These are phyloP conservation scores for Ophiocordyceps sinensis DNA, from an alignment of 2,329 filamentous ascomycete genomes.

Conservation along the genomic window DNA sequence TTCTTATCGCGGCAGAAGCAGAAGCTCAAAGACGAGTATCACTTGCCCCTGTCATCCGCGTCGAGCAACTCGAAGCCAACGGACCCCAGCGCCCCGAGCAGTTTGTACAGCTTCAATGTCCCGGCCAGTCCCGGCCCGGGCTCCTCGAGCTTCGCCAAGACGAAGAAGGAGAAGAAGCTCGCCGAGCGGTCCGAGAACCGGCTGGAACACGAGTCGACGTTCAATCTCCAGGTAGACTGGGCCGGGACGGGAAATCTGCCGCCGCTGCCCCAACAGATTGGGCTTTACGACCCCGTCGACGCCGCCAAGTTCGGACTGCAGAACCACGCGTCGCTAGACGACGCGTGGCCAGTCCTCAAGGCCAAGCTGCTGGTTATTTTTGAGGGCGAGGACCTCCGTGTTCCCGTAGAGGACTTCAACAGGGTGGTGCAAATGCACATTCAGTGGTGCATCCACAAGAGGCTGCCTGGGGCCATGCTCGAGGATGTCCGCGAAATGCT, in stretches of 20 bases:
- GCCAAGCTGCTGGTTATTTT: constrained; percentile 65
- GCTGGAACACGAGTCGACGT: constrained; percentile 36
- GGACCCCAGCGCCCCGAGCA: constrained; percentile 60
- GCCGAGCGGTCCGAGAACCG: constrained; percentile 45
- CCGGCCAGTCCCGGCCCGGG: constrained; percentile 57
- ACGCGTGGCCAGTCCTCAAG: constrained; percentile 71
- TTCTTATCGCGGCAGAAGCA: constrained; percentile 69
- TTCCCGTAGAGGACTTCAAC: constrained; percentile 78
- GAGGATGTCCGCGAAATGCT: constrained; percentile 67
- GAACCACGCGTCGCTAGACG: constrained; percentile 57
- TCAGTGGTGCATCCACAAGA: constrained; percentile 60
- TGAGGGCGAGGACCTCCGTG: constrained; percentile 62
- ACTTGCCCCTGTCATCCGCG: constrained; percentile 59
- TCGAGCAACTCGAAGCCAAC: constrained; percentile 64
- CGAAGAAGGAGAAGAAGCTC: constrained; percentile 74
- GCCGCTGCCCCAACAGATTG: constrained; percentile 26
- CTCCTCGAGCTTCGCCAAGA: constrained; percentile 58
- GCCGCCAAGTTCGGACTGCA: constrained; percentile 41
- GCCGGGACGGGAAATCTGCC: constrained; percentile 37
- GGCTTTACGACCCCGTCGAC: constrained; percentile 39
- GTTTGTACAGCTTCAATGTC: constrained; percentile 64
- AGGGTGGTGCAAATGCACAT: constrained; percentile 66
- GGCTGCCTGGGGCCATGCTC: constrained; percentile 54
- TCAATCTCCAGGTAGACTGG: constrained; percentile 31
- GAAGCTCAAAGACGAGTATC: constrained; percentile 62